phyloP scores from a whole-genome alignment of 2,329 filamentous ascomycete species.

The Pseudocercospora cruenta region DNA sequence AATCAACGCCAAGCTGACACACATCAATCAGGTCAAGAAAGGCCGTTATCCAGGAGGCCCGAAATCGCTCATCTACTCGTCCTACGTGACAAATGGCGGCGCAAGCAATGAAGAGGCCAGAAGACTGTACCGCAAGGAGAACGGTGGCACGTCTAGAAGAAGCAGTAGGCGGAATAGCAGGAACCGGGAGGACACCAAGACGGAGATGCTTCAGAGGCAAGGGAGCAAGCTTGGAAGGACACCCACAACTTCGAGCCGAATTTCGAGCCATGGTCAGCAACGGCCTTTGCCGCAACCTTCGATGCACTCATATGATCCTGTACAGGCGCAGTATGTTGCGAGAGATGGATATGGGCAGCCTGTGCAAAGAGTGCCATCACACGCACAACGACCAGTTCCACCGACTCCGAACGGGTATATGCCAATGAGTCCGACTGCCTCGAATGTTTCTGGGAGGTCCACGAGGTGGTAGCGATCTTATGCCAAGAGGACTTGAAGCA shows the following conservation, averaged over 20 bases:
- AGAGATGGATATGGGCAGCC: not conserved
- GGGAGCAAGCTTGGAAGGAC: slow-evolving; percentile 2
- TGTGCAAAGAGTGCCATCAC: not conserved
- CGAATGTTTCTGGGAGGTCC: not conserved
- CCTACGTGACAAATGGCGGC: slow-evolving; percentile 44
- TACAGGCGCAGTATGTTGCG: not conserved
- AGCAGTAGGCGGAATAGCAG: slow-evolving; percentile 11
- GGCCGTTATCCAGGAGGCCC: slow-evolving; percentile 43
- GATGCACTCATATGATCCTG: not conserved
- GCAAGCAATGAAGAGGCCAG: slow-evolving; percentile 39
- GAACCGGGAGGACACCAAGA: not conserved
- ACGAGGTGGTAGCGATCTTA: not conserved
- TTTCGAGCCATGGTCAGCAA: not conserved
- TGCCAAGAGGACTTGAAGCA: no score
- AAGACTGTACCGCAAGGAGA: slow-evolving; percentile 34
- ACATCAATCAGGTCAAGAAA: slow-evolving; percentile 37
- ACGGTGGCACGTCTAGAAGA: slow-evolving; percentile 16
- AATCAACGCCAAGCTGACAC: slow-evolving; percentile 9
- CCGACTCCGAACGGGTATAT: not conserved
- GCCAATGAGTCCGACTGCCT: not conserved
- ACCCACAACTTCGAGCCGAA: slow-evolving; percentile 1
- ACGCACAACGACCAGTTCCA: slow-evolving; percentile 1
- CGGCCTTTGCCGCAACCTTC: not conserved
- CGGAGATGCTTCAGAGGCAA: slow-evolving; percentile 10
- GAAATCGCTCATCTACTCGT: slow-evolving; percentile 41